A percentile compares a stretch with the other conserved stretches of the same genome.
phyloP scores from a whole-genome alignment of 2,329 filamentous ascomycete species.

The Paradendryphiella salina region DNA sequence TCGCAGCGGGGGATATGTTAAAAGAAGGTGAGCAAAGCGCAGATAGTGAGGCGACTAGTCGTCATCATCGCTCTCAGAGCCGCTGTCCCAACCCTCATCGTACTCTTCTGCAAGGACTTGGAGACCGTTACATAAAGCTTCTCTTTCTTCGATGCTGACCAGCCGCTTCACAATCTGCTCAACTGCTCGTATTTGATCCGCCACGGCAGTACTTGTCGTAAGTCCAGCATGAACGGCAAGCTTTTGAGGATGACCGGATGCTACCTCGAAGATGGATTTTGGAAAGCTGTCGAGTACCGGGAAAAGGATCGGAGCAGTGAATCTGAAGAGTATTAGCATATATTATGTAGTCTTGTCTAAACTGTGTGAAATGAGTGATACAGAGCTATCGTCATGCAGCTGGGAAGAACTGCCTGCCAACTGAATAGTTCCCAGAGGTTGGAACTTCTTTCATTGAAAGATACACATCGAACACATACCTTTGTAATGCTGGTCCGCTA shows the following conservation, averaged over 20 bases:
- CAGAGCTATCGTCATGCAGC: no score
- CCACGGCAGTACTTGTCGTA: slow-evolving; percentile 75
- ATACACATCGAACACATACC: slow-evolving; percentile 29
- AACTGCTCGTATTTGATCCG: slow-evolving; percentile 66
- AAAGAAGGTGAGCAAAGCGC: neutral
- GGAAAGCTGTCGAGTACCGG: slow-evolving; percentile 86
- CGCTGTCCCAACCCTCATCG: slow-evolving; percentile 83
- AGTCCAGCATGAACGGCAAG: slow-evolving; percentile 60
- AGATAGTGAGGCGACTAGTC: slow-evolving; percentile 48
- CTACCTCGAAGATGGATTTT: slow-evolving; percentile 63
- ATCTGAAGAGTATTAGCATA: slow-evolving; percentile 46
- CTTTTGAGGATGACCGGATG: slow-evolving; percentile 41
- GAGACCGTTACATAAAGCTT: slow-evolving; percentile 78
- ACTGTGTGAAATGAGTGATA: no score
- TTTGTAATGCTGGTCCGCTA: slow-evolving; percentile 42
- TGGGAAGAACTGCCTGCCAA: no score
- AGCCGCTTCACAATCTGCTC: slow-evolving; percentile 65
- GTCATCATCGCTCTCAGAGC: slow-evolving; percentile 64
- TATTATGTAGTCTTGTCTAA: neutral
- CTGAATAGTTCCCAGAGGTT: no score
- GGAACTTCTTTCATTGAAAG: neutral
- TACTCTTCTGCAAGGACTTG: slow-evolving; percentile 85
- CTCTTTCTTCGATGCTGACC: slow-evolving; percentile 76
- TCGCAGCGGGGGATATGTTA: neutral
- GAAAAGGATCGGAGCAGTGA: slow-evolving; percentile 63